Evolutionary conservation across 805 yeast genomes (phyloP), one percentile per base, ranked within the genome.

Genomic region (Ogataea trehalophila): DNA sequence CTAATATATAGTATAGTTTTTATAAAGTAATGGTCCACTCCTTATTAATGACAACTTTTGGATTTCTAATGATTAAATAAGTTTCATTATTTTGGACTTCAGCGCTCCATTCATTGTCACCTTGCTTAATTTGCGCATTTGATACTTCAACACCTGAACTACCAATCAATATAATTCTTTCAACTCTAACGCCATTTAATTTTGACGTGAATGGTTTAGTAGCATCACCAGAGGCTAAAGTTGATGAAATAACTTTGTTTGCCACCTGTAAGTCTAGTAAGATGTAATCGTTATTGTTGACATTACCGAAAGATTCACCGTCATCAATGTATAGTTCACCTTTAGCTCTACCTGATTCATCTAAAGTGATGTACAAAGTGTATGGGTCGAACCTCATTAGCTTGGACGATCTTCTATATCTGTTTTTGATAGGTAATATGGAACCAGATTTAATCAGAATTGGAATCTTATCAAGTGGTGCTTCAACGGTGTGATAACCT

Each of bases 381-480:
- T 81, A 88, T 4, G 97, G 96, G 62, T 91, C 98, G 52, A 74
- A 68, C 23, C 62, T 69, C 92, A 86, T 87, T 52, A 87, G 68
- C 60, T 75, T 80, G 3, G 95, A 68, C 0, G 96, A 86, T 53
- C 98, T 77, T 62, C 99, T 80, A 54, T 81, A 77, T 53, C 95
- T 77, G 43, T 82, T 86, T 51, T 83, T 85, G 35, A 80, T 75
- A 15, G 84, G 71, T 22, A 85, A 61, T 14, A 92, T 77, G 33
- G 82, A 75, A 0, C 98, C 98, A n/a, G 95, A 94, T 58, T 81
- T 80, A 16, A 85, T 65, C 31, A 77, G 76, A 40, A 87, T 73
- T 0, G 98, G 97, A 16, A 87, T 78, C 43, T 79, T 80, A 5
- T 74, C 68, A 43, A 91, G 63, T 3, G 77, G 72, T 0, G 82